A percentile compares a stretch with the other conserved stretches of the same genome.
These are phyloP conservation scores for Calonectria hawksworthii DNA, from an alignment of 2,329 filamentous ascomycete genomes.

Conservation along the genomic window DNA sequence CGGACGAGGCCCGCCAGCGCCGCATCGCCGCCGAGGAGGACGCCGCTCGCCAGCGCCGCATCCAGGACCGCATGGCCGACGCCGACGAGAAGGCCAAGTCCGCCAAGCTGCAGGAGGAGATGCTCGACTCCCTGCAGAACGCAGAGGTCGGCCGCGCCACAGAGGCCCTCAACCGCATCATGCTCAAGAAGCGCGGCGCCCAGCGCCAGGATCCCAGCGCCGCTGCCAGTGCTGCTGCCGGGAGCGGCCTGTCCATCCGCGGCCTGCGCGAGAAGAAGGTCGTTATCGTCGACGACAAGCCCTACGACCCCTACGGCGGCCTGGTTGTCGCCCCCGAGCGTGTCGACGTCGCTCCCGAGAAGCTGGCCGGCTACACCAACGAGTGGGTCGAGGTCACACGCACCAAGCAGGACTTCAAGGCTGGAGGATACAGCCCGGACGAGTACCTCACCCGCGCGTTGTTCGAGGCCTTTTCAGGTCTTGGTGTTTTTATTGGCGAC, in stretches of 20 bases:
- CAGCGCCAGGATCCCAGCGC: conserved; percentile 50
- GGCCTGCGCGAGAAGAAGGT: conserved; percentile 78
- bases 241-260: conserved; percentile 74
- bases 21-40: conserved; percentile 77
- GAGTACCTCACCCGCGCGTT: conserved; percentile 88
- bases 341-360: conserved; percentile 67
- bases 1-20: conserved; percentile 66
- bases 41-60: conserved; percentile 69
- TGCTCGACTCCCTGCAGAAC: conserved; percentile 77
- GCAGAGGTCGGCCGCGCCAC: conserved; percentile 73
- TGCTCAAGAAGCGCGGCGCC: conserved; percentile 81
- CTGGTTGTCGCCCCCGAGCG: conserved; percentile 77
- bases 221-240: conserved; percentile 50
- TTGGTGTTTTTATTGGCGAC: conserved; percentile 89
- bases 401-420: conserved; percentile 75
- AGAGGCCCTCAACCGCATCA: conserved; percentile 70
- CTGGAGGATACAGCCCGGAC: conserved; percentile 85
- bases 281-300: conserved; percentile 69
- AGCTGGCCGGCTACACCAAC: conserved; percentile 78
- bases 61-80: conserved; percentile 76
- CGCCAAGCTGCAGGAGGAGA: conserved; percentile 74
- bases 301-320: conserved; percentile 92
- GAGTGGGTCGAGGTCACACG: conserved; percentile 78
- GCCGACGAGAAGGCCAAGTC: conserved; percentile 77
- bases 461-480: conserved; percentile 89